These are phyloP conservation scores for Cyphellophora attinorum DNA, from an alignment of 2,329 filamentous ascomycete genomes.

Conservation along the genomic window DNA sequence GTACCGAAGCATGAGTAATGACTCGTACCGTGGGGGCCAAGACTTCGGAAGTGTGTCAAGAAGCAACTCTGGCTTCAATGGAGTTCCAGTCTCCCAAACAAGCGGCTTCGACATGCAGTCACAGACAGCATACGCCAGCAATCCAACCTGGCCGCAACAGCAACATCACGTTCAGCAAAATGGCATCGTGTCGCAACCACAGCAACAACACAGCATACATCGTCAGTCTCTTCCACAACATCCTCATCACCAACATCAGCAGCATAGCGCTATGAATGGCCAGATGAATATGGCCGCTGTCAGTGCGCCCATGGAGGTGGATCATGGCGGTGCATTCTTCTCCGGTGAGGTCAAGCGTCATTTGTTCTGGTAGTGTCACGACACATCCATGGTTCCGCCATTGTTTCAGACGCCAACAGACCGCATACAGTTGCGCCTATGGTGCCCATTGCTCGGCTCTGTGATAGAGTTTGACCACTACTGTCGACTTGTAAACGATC, in stretches of 20 bases:
- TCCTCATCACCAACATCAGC: neutral
- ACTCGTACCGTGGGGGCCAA: slow-evolving; percentile 10
- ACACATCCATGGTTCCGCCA: too few relatives aligned
- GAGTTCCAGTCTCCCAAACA: neutral
- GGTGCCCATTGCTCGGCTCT: too few relatives aligned
- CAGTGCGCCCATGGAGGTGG: neutral
- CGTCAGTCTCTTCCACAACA: too few relatives aligned
- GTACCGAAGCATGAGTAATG: slow-evolving; percentile 11
- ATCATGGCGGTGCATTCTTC: neutral
- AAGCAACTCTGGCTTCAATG: neutral
- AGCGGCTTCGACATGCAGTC: too few relatives aligned
- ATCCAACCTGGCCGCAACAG: neutral
- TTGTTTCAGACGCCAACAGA: too few relatives aligned
- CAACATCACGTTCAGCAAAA: neutral
- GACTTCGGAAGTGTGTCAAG: neutral
- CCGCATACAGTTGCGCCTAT: too few relatives aligned
- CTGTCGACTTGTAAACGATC: too few relatives aligned
- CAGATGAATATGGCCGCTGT: neutral
- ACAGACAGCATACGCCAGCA: neutral
- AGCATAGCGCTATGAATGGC: neutral
- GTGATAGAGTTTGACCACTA: too few relatives aligned
- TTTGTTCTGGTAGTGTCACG: too few relatives aligned
- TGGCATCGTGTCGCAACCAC: neutral
- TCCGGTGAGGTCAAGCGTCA: neutral
- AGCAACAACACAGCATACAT: neutral